Evolutionary conservation across 129 eudicot species (phyloP).

Genomic region (Gnaphalium uliginosum): DNA sequence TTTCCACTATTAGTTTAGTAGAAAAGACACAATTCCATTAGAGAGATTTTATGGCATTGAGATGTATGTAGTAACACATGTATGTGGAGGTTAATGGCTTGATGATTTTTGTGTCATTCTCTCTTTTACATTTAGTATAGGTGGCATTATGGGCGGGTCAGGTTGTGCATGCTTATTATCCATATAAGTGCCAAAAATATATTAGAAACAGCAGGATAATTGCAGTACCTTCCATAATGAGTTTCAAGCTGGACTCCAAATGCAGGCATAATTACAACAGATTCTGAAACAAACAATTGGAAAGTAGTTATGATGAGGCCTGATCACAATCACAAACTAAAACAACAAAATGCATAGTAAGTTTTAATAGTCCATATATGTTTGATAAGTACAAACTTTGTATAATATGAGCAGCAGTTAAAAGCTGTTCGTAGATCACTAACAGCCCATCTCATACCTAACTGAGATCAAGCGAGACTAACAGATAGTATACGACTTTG

Average conservation of each 20-base stretch:
- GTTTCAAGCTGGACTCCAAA: conserved; percentile 96
- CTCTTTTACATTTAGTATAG: conserved; percentile 1
- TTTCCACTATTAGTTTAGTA: conserved; percentile 54
- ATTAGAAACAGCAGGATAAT: neutral
- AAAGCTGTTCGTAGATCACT: too few species aligned
- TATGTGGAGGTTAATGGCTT: neutral
- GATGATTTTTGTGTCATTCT: neutral
- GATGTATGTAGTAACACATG: neutral
- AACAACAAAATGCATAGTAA: conserved; percentile 1
- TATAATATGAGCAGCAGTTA: too few species aligned
- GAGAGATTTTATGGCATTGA: neutral
- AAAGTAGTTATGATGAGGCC: too few species aligned
- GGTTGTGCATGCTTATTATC: conserved; percentile 1
- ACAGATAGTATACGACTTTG: too few species aligned
- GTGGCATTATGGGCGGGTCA: neutral
- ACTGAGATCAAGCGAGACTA: too few species aligned
- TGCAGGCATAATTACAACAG: conserved; percentile 71
- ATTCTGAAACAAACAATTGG: conserved; percentile 7
- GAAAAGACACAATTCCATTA: conserved; percentile 3
- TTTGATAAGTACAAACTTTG: too few species aligned
- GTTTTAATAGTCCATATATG: too few species aligned
- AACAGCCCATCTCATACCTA: too few species aligned
- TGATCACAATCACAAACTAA: too few species aligned
- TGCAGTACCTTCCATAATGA: conserved; percentile 63
- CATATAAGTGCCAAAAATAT: neutral